Base-by-base conservation (phyloP, 2,329 filamentous ascomycete genomes). In the Fusarium chlamydosporum region DNA sequence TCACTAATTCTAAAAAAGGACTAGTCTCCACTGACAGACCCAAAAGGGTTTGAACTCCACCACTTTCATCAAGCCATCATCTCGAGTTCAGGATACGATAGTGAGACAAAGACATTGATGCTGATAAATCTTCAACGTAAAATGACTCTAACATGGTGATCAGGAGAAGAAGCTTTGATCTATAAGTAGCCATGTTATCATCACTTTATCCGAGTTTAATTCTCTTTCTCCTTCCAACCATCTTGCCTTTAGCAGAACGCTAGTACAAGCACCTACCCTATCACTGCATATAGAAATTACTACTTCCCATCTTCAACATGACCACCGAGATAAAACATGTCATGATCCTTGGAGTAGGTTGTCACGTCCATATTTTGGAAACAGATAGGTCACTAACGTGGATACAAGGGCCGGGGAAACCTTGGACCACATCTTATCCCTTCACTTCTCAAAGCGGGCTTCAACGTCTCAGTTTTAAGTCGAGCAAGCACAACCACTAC, bases 21-120 rank as follows among this genome's bases (percentile, higher is more conserved):
- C 18, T 11, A 18, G 7, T 3, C 15, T 9, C 29, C 10, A 29
- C 23, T 23, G 23, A 6, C 23, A 23, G 6, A 6, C 23, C 23
- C 16, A 4, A 63, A 63, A 2, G 9, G 50, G 60, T 1, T 63
- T 63, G 63, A 50, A 48, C 60, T 50, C 60, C 58, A 63, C 60
- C 20, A 10, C 23, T 1, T 13, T 16, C 7, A 13, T 3, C 1
- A 2, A n/a, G 3, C 12, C 35, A 63, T 23, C 2, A 26, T 37
- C 1, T 31, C 20, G 26, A 15, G 20, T 38, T 12, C 4, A 33
- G 3, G 27, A 16, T 8, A 23, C 60, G 46, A 35, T 1, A 6
- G 31, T 1, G 8, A 16, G 20, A 1, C 4, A 29, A 12, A n/a
- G 6, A 4, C 5, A 3, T 2, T 6, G 6, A 50, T 57, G 59